Conservation (phyloP, 2,329 filamentous ascomycete genomes). For the Fusarium tupiense region DNA sequence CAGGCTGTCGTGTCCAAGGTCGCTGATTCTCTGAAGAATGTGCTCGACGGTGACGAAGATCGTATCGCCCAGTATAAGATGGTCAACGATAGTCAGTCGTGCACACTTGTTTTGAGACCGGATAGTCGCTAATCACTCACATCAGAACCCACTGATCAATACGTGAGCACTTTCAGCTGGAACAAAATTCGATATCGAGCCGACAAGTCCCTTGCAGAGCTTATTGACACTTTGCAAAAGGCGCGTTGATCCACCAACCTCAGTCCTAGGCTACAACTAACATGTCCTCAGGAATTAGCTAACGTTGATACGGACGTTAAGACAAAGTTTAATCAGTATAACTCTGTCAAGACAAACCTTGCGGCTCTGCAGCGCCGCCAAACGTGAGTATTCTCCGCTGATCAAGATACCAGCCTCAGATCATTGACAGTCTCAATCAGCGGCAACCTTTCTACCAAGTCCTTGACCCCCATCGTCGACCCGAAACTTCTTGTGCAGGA, state of each 20-base stretch:
- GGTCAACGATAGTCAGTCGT: constrained; percentile 85
- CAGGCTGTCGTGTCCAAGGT: constrained; percentile 88
- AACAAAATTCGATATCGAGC: constrained; percentile 98
- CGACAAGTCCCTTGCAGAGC: constrained; percentile 87
- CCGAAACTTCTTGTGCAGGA: constrained; percentile 83
- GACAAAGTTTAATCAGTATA: constrained; percentile 93
- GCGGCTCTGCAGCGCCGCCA: constrained; percentile 85
- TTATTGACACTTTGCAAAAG: constrained; percentile 90
- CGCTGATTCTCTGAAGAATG: constrained; percentile 81
- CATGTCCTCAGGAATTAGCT: constrained; percentile 73
- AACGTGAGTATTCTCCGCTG: constrained; percentile 65
- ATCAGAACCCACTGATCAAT: constrained; percentile 93
- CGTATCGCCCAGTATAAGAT: constrained; percentile 88
- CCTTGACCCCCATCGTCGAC: constrained; percentile 87
- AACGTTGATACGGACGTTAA: constrained; percentile 98
- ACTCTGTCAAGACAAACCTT: constrained; percentile 86
- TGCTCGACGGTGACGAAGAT: constrained; percentile 85
- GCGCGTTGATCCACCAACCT: constrained; percentile 52
- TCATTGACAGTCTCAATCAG: constrained; percentile 53
- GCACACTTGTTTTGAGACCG: background rate
- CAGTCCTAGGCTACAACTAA: constrained; percentile 6
- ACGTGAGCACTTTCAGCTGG: constrained; percentile 89
- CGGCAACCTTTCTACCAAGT: constrained; percentile 94
- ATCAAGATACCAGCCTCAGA: background rate
- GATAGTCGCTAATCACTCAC: constrained; percentile 39